Percentiles rank a stretch among this genome's conserved stretches.
These are phyloP conservation scores for Bondarzewia mesenterica DNA, from an alignment of 1,284 basidiomycete species.

Conservation along the genomic window DNA sequence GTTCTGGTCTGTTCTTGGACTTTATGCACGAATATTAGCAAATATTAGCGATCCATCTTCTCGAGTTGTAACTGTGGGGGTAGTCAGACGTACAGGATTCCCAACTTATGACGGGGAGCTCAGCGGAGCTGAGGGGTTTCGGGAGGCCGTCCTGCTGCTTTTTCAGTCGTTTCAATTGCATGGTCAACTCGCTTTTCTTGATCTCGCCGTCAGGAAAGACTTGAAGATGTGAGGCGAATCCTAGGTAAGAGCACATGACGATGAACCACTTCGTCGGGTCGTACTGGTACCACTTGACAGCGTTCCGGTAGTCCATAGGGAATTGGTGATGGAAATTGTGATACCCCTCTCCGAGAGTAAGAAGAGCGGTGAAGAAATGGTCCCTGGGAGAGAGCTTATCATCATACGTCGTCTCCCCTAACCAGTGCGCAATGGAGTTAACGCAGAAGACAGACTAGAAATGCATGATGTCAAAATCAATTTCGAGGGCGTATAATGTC, in stretches of 20 bases:
- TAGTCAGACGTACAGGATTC: slow-evolving; percentile 54
- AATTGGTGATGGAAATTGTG: slow-evolving; percentile 92
- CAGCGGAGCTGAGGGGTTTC: slow-evolving; percentile 61
- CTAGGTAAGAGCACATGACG: slow-evolving; percentile 47
- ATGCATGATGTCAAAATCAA: not conserved
- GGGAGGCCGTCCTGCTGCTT: slow-evolving; percentile 52
- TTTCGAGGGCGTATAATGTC: not conserved
- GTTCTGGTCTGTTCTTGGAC: slow-evolving; percentile 63
- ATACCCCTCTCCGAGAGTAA: slow-evolving; percentile 89
- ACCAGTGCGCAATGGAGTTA: slow-evolving; percentile 86
- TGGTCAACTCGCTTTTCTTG: slow-evolving; percentile 71
- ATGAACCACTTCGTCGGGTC: slow-evolving; percentile 84
- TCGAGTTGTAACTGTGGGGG: not conserved
- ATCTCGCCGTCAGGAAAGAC: slow-evolving; percentile 87
- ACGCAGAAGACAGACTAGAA: slow-evolving; percentile 81
- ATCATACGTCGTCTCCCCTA: slow-evolving; percentile 80
- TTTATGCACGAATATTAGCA: slow-evolving; percentile 17
- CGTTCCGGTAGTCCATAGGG: slow-evolving; percentile 80
- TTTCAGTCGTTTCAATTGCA: slow-evolving; percentile 76
- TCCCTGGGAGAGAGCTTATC: slow-evolving; percentile 79
- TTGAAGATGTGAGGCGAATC: slow-evolving; percentile 71
- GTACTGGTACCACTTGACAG: slow-evolving; percentile 63
- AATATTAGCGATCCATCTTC: not conserved
- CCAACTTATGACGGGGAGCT: slow-evolving; percentile 78
- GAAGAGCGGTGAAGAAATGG: slow-evolving; percentile 78